Evolutionary conservation across 2,329 filamentous ascomycete genomes (phyloP).

Genomic region (Botrytis squamosa): DNA sequence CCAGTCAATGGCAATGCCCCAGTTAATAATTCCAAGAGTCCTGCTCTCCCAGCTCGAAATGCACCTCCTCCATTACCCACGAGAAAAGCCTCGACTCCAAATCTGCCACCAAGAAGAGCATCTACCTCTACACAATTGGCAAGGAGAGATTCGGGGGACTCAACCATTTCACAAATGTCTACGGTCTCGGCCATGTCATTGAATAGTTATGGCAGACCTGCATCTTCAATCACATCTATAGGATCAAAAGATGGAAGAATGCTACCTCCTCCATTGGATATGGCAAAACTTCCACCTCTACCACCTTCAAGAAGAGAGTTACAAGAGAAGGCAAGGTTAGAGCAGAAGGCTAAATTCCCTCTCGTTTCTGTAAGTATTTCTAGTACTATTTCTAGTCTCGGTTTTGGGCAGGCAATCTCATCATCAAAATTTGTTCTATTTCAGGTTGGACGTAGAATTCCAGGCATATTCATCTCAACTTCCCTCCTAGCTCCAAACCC

Average conservation of each 20-base stretch:
- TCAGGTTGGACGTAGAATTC: background rate
- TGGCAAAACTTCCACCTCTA: constrained; percentile 56
- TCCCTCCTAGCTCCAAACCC: background rate
- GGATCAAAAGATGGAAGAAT: constrained; percentile 48
- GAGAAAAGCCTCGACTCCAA: constrained; percentile 45
- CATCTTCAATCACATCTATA: constrained; percentile 49
- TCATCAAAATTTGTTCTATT: background rate
- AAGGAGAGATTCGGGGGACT: constrained; percentile 56
- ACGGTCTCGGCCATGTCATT: constrained; percentile 53
- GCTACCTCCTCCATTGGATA: constrained; percentile 56
- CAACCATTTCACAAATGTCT: constrained; percentile 55
- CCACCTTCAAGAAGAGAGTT: constrained; percentile 55
- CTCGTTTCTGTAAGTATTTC: constrained; percentile 17
- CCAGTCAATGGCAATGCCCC: constrained; percentile 35
- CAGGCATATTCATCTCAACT: background rate
- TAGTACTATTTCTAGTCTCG: background rate
- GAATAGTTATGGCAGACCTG: constrained; percentile 38
- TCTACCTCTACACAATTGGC: constrained; percentile 39
- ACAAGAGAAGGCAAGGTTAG: constrained; percentile 47
- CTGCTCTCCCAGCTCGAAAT: constrained; percentile 33
- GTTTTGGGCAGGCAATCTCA: background rate
- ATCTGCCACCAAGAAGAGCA: constrained; percentile 12
- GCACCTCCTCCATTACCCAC: constrained; percentile 51
- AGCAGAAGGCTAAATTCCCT: constrained; percentile 40
- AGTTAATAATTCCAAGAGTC: constrained; percentile 26